Evolutionary conservation across 148 eudicot genomes (phyloP).

Genomic region (Rhododendron mucronatum): DNA sequence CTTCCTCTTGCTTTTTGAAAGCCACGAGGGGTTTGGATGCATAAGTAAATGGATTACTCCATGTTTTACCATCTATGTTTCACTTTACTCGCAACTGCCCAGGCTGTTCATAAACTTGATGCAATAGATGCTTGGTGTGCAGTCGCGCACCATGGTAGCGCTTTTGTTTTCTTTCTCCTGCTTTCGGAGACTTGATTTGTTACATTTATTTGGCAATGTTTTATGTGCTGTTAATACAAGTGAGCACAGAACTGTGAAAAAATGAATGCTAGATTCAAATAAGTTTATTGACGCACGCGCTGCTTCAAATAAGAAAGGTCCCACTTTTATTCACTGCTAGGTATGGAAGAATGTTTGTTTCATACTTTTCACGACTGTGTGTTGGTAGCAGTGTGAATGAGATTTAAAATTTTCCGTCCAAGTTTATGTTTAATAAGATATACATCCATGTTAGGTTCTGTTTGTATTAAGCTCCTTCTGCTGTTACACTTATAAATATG

Average conservation of each 20-base stretch:
- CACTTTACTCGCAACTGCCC: neutral
- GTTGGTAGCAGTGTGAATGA: neutral
- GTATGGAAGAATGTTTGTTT: neutral
- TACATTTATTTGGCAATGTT: neutral
- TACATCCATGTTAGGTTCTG: neutral
- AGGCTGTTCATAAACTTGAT: neutral
- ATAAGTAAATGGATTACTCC: neutral
- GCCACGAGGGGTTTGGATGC: neutral
- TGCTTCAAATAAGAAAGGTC: neutral
- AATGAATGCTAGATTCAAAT: neutral
- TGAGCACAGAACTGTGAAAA: neutral
- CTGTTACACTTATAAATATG: neutral
- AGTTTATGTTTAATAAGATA: neutral
- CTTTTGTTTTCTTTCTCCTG: neutral
- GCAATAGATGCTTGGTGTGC: neutral
- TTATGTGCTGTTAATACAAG: neutral
- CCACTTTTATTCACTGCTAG: neutral
- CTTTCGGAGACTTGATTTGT: neutral
- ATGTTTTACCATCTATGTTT: neutral
- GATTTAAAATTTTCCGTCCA: neutral
- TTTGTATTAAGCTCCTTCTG: neutral
- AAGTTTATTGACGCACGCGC: neutral
- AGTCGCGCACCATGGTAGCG: neutral
- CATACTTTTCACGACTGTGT: neutral
- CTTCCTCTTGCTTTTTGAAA: neutral